Percentiles rank a stretch among this genome's conserved stretches.
These are phyloP conservation scores for Phellopilus nigrolimitatus DNA, from an alignment of 1,284 basidiomycete genomes.

Conservation along the genomic window DNA sequence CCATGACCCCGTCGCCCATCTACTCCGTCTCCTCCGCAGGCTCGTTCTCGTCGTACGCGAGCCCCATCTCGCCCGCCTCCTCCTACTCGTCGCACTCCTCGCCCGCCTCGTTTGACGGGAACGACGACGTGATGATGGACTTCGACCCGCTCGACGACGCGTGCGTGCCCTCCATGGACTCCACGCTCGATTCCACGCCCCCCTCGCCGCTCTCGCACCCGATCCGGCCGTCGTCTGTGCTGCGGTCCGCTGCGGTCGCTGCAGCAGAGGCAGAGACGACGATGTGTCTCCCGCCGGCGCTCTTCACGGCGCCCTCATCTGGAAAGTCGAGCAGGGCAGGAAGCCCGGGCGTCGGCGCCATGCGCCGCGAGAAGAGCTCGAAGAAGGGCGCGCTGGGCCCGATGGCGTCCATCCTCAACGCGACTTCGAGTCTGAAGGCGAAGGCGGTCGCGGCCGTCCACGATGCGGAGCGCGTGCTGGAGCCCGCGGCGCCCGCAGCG, in stretches of 20 bases:
- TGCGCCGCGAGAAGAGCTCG: background rate
- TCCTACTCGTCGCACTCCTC: slow-evolving; percentile 7
- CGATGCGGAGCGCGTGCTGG: background rate
- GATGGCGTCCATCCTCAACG: background rate
- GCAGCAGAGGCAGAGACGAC: background rate
- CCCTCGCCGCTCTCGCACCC: slow-evolving; percentile 6
- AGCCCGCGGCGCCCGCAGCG: background rate
- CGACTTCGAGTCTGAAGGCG: background rate
- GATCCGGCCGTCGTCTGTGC: slow-evolving; percentile 2
- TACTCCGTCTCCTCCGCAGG: slow-evolving; percentile 9
- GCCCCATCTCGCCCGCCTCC: slow-evolving; percentile 5
- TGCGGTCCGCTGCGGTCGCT: background rate
- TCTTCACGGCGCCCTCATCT: slow-evolving; percentile 8
- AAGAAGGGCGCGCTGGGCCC: background rate
- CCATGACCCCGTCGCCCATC: background rate
- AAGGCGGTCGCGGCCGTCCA: background rate
- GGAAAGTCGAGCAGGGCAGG: background rate
- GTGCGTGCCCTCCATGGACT: slow-evolving; percentile 1
- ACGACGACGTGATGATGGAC: slow-evolving; percentile 22
- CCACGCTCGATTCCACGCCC: slow-evolving; percentile 6
- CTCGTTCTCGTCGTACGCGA: background rate
- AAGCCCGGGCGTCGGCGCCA: background rate
- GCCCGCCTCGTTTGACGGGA: background rate
- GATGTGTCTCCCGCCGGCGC: slow-evolving; percentile 11
- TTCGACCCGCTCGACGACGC: slow-evolving; percentile 22